These are phyloP conservation scores for Phaffia rhodozyma DNA, from an alignment of 1,284 basidiomycete species.

Conservation along the genomic window DNA sequence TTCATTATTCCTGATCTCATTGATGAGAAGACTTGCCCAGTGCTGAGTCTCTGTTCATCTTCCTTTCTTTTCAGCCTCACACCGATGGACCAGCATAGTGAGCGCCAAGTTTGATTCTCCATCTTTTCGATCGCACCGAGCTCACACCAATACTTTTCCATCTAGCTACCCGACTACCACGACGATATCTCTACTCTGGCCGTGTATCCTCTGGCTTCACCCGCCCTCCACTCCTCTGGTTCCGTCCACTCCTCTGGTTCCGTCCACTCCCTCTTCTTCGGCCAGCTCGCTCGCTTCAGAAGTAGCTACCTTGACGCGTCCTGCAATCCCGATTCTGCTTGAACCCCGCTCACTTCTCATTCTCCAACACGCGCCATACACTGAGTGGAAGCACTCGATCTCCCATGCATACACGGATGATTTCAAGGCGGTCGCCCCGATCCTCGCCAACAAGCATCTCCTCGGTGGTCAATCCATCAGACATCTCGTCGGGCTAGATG, in stretches of 20 bases:
- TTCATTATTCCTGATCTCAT: not conserved
- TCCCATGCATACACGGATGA: constrained; percentile 8
- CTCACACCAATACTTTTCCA: too few species aligned
- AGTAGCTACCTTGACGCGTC: not conserved
- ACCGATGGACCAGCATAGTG: constrained; percentile 15
- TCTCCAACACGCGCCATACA: constrained; percentile 5
- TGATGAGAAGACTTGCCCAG: not conserved
- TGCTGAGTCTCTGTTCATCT: not conserved
- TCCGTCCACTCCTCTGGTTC: not conserved
- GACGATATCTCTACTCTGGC: constrained; percentile 17
- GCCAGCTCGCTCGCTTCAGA: not conserved
- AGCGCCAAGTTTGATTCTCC: too few species aligned
- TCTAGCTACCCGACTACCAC: not conserved
- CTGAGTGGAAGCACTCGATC: constrained; percentile 20
- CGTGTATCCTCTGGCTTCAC: constrained; percentile 8
- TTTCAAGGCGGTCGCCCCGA: constrained; percentile 8
- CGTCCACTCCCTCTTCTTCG: not conserved
- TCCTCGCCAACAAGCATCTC: constrained; percentile 2
- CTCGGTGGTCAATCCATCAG: constrained; percentile 11
- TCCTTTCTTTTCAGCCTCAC: not conserved
- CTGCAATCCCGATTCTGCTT: constrained; percentile 7
- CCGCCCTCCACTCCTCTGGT: constrained; percentile 1
- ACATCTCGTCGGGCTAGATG: not conserved
- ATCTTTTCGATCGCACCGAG: too few species aligned
- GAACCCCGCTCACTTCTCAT: constrained; percentile 13